phyloP scores from a whole-genome alignment of 495 filamentous ascomycete species.

The Massariosphaeria phaeospora region DNA sequence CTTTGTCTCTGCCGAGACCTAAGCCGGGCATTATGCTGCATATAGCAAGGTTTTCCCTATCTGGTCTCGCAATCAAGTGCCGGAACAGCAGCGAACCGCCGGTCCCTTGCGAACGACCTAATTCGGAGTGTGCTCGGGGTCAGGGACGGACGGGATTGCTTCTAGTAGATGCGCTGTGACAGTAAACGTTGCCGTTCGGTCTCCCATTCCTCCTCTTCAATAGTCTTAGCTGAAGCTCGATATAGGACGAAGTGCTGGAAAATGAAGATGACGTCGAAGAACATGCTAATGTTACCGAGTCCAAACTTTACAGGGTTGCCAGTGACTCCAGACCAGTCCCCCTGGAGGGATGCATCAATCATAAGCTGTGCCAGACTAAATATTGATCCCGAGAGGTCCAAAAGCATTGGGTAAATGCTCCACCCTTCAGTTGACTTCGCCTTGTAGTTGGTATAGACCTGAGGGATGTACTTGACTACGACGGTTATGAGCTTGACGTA shows the following conservation, averaged over 20 bases:
- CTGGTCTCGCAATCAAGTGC: too few species aligned
- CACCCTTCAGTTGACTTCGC: constrained; percentile 81
- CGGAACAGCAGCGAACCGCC: too few species aligned
- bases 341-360: constrained; percentile 77
- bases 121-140: too few species aligned
- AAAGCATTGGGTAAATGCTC: constrained; percentile 78
- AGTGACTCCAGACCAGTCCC: constrained; percentile 81
- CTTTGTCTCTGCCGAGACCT: too few species aligned
- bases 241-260: constrained; percentile 70
- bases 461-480: constrained; percentile 86
- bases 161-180: constrained; percentile 1
- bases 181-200: constrained; percentile 14
- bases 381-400: constrained; percentile 76
- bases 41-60: too few species aligned
- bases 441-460: constrained; percentile 68
- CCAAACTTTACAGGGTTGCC: constrained; percentile 91
- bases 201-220: constrained; percentile 20
- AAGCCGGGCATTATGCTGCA: too few species aligned
- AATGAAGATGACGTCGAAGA: constrained; percentile 85
- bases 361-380: constrained; percentile 77
- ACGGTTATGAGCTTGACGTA: constrained; percentile 88
- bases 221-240: constrained; percentile 8
- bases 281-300: constrained; percentile 72
- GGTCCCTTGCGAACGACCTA: too few species aligned
- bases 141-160: too few species aligned